Percentiles rank a stretch among this genome's conserved stretches.
These are phyloP conservation scores for Diaporthe citri DNA, from an alignment of 2,329 filamentous ascomycete genomes.

Conservation along the genomic window DNA sequence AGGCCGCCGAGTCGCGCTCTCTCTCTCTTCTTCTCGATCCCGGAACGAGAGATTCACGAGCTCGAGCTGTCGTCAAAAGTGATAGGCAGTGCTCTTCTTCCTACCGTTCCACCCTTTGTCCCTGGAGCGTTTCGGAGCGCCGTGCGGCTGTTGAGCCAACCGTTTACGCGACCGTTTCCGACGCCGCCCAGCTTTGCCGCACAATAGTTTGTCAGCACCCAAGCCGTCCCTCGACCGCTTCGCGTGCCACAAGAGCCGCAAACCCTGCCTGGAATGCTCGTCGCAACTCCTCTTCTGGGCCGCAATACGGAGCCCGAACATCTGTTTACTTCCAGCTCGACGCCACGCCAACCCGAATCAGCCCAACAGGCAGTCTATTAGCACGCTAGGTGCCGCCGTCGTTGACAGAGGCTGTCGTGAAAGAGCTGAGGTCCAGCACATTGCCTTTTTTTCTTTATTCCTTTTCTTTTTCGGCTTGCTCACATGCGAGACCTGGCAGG, in stretches of 20 bases:
- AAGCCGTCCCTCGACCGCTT: background rate
- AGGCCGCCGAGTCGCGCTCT: background rate
- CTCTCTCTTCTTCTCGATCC: background rate
- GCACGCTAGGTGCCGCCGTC: slow-evolving; percentile 24
- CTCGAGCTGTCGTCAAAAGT: background rate
- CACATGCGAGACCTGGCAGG: slow-evolving; percentile 4
- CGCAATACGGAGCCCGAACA: background rate
- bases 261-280: background rate
- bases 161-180: background rate
- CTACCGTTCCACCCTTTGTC: background rate
- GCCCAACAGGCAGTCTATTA: slow-evolving; percentile 26
- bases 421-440: background rate
- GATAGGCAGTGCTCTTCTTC: background rate
- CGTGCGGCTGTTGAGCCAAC: background rate
- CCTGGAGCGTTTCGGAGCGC: background rate
- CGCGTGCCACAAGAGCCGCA: background rate
- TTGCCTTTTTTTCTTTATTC: background rate
- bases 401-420: background rate
- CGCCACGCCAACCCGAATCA: slow-evolving; percentile 23
- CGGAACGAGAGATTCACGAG: background rate
- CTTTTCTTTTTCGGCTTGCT: background rate
- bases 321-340: background rate
- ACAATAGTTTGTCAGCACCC: background rate
- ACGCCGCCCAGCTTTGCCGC: background rate
- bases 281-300: background rate